These are phyloP conservation scores for Vigna hirtella DNA, from an alignment of 306 rosid genomes.

Conservation along the genomic window DNA sequence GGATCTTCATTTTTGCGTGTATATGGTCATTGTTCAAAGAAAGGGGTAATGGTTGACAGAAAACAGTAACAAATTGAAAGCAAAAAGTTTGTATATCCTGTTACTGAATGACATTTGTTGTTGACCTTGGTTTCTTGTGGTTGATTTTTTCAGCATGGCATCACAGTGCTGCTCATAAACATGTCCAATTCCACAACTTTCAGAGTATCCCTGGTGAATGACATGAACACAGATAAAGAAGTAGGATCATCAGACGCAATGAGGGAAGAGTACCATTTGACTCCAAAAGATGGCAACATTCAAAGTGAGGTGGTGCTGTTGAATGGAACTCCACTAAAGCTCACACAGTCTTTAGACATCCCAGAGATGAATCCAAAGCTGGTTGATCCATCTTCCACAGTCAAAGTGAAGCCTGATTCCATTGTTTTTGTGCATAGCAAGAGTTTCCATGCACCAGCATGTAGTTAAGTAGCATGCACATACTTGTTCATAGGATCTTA, in stretches of 20 bases:
- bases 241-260: constrained; percentile 47
- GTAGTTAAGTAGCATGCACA: constrained; percentile 40
- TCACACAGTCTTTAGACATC: constrained; percentile 48
- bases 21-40: constrained; percentile 59
- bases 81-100: not conserved
- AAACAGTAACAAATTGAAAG: not conserved
- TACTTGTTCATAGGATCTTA: not conserved
- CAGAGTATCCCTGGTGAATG: constrained; percentile 42
- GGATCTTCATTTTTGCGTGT: constrained; percentile 56
- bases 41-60: constrained; percentile 5
- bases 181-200: constrained; percentile 54
- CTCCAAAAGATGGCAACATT: constrained; percentile 63
- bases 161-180: constrained; percentile 66
- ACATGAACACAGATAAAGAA: constrained; percentile 23
- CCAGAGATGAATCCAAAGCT: constrained; percentile 56
- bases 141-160: constrained; percentile 50
- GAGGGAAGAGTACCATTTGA: constrained; percentile 75
- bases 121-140: too few species aligned
- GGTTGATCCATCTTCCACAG: constrained; percentile 49
- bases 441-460: constrained; percentile 57
- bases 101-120: not conserved
- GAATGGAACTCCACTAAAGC: constrained; percentile 58
- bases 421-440: constrained; percentile 54
- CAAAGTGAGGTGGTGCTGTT: constrained; percentile 58
- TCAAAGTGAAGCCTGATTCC: constrained; percentile 54